Percentiles rank a stretch among this genome's conserved stretches.
Conservation (phyloP, 106 monocot genomes). For the Acorus calamus region DNA sequence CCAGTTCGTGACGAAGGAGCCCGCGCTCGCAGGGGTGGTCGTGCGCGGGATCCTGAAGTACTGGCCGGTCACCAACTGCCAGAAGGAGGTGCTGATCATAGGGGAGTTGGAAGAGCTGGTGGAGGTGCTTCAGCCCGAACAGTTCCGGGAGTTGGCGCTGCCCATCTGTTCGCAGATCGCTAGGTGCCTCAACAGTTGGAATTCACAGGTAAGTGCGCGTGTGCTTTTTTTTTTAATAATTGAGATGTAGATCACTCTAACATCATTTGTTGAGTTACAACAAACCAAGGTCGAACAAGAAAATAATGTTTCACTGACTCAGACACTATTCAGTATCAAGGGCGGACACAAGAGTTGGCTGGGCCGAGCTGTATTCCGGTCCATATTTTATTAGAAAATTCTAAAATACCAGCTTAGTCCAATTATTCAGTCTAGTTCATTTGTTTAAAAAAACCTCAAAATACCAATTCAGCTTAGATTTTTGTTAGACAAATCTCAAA, state of each 20-base stretch:
- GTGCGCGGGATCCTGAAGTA: slow-evolving; percentile 18
- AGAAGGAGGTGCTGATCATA: slow-evolving; percentile 43
- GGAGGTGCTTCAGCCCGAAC: slow-evolving; percentile 7
- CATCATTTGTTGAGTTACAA: too few relatives aligned
- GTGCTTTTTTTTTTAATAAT: background rate
- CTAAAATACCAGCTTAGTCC: too few relatives aligned
- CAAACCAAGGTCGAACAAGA: too few relatives aligned
- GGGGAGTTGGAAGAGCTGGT: slow-evolving; percentile 41
- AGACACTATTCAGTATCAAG: too few relatives aligned
- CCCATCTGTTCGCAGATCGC: slow-evolving; percentile 30
- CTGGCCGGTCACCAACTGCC: slow-evolving; percentile 46
- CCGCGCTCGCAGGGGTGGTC: slow-evolving; percentile 16
- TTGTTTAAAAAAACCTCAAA: too few relatives aligned
- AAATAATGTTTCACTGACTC: too few relatives aligned
- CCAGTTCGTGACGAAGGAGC: slow-evolving; percentile 34
- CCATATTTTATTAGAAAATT: too few relatives aligned
- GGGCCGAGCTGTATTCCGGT: too few relatives aligned
- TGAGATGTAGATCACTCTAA: background rate
- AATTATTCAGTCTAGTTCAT: too few relatives aligned
- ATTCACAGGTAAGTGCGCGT: slow-evolving; percentile 32
- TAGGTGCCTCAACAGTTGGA: slow-evolving; percentile 28
- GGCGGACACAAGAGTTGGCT: too few relatives aligned
- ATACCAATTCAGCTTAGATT: too few relatives aligned
- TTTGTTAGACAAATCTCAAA: too few relatives aligned
- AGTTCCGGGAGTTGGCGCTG: slow-evolving; percentile 21